Base-by-base conservation (phyloP, 495 filamentous ascomycete species). In the Endocarpon pusillum region DNA sequence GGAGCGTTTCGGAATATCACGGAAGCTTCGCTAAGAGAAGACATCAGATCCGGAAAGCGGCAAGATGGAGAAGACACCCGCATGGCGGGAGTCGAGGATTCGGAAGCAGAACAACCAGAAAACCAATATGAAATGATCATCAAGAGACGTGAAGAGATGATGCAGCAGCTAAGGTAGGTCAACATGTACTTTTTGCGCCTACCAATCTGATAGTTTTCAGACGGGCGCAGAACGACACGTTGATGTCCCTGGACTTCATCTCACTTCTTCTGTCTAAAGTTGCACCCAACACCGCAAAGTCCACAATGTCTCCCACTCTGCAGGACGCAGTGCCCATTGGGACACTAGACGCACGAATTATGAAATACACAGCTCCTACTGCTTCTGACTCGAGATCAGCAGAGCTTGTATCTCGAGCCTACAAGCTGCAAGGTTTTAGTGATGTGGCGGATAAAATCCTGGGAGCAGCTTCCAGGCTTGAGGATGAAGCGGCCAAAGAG, bases 201-300 rank as follows among this genome's bases (percentile, higher is more conserved):
- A 3, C 16, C 7, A 2, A 29, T 24, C 39, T 53, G 10, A 52
- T 27, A 1, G 15, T 30, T 12, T 39, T n/a, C 37, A 75, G 71
- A 16, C 54, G 64, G 43, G 82, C 82, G 3, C 64, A 73, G 23
- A 69, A 75, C 47, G 67, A 78, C 43, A 67, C 78, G 25, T 49
- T 72, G 47, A 58, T 74, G 18, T 69, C 72, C 3, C 69, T 93
- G 32, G 84, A 96, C 47, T 81, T 83, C 42, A 53, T 94, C 24
- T 94, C 89, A 9, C 69, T 94, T 7, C 56, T 93, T 1, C 59
- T 92, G 1, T 82, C 85, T 6, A 82, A 82, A 47, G n/a, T n/a
- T 66, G 89, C 42, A 59, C 63, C 2, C 76, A 80, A 3, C 66
- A 67, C 24, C 68, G 69, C 40, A 80, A 77, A 16, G 69, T 69